Conservation (phyloP, 2,329 filamentous ascomycete genomes). For the Endothia cerciana region DNA sequence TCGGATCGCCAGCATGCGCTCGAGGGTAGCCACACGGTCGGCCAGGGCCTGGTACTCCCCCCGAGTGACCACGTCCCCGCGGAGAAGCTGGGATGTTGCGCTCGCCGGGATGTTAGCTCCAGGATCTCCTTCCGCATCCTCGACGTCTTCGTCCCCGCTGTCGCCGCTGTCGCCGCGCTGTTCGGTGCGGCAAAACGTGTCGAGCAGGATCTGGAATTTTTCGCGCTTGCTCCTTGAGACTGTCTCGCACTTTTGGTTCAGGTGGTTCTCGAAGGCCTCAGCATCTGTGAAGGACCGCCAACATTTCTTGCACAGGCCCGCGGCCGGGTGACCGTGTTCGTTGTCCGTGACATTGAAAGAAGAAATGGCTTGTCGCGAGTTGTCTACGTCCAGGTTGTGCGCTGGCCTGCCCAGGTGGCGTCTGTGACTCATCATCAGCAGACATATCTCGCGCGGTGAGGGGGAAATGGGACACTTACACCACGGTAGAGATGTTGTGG, state of each 20-base stretch:
- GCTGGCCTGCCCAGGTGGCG: constrained; percentile 39
- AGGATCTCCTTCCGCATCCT: constrained; percentile 15
- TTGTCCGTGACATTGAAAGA: constrained; percentile 37
- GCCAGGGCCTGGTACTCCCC: constrained; percentile 23
- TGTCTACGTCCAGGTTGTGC: constrained; percentile 37
- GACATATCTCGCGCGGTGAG: background rate
- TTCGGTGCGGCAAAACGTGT: constrained; percentile 22
- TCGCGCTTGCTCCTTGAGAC: constrained; percentile 28
- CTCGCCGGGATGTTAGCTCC: constrained; percentile 2
- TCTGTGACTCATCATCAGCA: constrained; percentile 28
- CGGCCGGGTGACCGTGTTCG: constrained; percentile 34
- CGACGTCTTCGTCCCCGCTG: constrained; percentile 1
- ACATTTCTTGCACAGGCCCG: constrained; percentile 40
- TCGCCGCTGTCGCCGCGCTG: constrained; percentile 1
- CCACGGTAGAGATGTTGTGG: constrained; percentile 40
- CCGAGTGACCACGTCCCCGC: constrained; percentile 10
- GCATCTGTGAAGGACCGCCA: constrained; percentile 37
- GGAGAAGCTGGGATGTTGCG: background rate
- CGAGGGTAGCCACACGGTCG: constrained; percentile 23
- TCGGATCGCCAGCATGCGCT: constrained; percentile 15
- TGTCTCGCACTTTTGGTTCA: constrained; percentile 27
- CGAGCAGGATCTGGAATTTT: constrained; percentile 24
- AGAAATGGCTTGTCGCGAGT: constrained; percentile 32
- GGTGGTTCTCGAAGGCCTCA: constrained; percentile 35
- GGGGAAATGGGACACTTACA: constrained; percentile 33